These are phyloP conservation scores for Verbascum thapsus DNA, from an alignment of 257 asterid species.

Conservation along the genomic window DNA sequence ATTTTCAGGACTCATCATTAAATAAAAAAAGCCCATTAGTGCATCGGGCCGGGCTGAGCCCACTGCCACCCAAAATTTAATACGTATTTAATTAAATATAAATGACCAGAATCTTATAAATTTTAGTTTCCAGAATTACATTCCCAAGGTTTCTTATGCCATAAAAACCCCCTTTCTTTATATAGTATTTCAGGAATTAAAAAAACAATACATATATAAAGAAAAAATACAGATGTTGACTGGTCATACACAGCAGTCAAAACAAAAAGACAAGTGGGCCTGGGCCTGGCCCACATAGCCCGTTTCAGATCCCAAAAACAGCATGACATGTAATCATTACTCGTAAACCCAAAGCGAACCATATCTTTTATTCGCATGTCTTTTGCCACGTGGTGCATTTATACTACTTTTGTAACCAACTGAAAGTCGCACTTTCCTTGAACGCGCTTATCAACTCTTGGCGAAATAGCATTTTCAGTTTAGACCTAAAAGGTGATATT, in stretches of 20 bases:
- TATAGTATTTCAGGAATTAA: background rate
- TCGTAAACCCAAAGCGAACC: constrained; percentile 18
- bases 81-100: background rate
- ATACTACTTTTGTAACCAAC: constrained; percentile 11
- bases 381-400: background rate
- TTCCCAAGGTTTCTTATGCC: constrained; percentile 24
- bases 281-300: constrained; percentile 29
- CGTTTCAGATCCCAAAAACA: constrained; percentile 26
- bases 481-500: too few relatives aligned
- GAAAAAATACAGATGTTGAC: constrained; percentile 20
- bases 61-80: background rate
- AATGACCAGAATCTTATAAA: too few relatives aligned
- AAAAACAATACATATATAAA: too few relatives aligned
- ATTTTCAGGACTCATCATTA: background rate
- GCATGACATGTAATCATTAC: constrained; percentile 31
- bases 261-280: constrained; percentile 23
- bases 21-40: background rate
- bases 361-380: constrained; percentile 23
- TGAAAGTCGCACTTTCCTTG: background rate
- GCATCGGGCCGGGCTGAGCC: background rate
- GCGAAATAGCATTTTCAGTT: too few relatives aligned
- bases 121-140: background rate
- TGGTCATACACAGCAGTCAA: constrained; percentile 35
- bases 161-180: background rate
- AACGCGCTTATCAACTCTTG: background rate